These are phyloP conservation scores for Meyerozyma athensensis DNA, from an alignment of 1,139 yeast species.

Conservation along the genomic window DNA sequence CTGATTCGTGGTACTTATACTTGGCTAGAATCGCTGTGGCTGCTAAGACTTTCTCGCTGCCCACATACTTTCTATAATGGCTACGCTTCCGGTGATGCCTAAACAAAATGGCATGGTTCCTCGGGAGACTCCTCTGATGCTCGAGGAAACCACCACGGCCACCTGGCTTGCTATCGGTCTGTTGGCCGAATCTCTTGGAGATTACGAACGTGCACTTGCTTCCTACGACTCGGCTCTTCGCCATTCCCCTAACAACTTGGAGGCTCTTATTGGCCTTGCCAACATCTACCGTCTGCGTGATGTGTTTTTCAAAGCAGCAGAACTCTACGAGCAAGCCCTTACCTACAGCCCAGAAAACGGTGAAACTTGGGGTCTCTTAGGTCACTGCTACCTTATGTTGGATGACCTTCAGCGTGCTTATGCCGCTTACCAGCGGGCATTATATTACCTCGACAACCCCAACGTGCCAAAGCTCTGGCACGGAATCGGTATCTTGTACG, in stretches of 20 bases:
- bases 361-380: conserved; percentile 95
- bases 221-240: conserved; percentile 89
- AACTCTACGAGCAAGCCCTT: conserved; percentile 82
- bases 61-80: not conserved
- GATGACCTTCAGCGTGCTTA: conserved; percentile 95
- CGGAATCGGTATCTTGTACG: conserved; percentile 94
- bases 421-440: conserved; percentile 93
- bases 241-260: conserved; percentile 81
- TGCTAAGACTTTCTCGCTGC: too few species aligned
- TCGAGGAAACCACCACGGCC: conserved; percentile 73
- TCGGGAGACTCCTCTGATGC: conserved; percentile 9
- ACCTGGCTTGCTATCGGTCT: conserved; percentile 93
- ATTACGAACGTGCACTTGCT: conserved; percentile 81
- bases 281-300: conserved; percentile 85
- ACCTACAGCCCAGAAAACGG: conserved; percentile 83
- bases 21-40: too few species aligned
- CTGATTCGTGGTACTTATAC: not conserved
- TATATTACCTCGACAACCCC: conserved; percentile 85
- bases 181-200: conserved; percentile 85
- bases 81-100: conserved; percentile 3
- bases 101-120: conserved; percentile 4
- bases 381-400: conserved; percentile 94
- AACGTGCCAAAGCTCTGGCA: conserved; percentile 98
- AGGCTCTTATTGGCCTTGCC: conserved; percentile 80
- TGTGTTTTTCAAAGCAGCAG: conserved; percentile 90